Conservation (phyloP, 345 rosid genomes). For the Arabidopsis suecica region DNA sequence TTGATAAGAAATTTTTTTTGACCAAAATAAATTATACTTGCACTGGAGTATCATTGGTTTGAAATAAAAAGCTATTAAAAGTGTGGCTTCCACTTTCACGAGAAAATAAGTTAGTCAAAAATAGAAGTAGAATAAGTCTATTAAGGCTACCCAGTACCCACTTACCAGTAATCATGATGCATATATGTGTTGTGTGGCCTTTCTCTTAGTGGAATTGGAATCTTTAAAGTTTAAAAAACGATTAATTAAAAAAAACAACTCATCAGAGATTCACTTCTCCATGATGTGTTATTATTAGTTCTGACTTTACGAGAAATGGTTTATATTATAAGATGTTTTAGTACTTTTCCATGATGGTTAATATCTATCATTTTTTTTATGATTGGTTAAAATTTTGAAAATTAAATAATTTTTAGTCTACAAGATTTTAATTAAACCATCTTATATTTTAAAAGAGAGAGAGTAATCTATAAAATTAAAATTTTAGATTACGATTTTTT, state of each 20-base stretch:
- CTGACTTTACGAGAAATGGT: neutral
- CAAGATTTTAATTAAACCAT: too few species aligned
- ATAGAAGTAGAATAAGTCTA: slow-evolving; percentile 2
- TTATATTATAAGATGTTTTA: neutral
- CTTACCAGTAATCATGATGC: slow-evolving; percentile 21
- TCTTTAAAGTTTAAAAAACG: slow-evolving; percentile 7
- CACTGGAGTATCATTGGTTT: neutral
- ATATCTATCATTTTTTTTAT: too few species aligned
- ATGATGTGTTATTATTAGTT: neutral
- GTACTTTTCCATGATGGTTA: too few species aligned
- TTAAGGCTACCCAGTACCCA: slow-evolving; percentile 12
- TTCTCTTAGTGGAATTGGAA: slow-evolving; percentile 33
- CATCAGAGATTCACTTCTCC: slow-evolving; percentile 35
- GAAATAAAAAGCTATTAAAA: neutral
- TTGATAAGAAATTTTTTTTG: too few species aligned
- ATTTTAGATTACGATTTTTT: too few species aligned
- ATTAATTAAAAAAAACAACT: slow-evolving; percentile 17
- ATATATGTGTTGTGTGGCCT: slow-evolving; percentile 9
- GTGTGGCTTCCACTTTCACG: slow-evolving; percentile 30
- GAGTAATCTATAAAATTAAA: too few species aligned
- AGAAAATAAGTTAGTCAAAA: neutral
- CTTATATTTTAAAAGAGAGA: too few species aligned
- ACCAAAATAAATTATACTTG: neutral
- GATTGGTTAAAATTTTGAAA: too few species aligned
- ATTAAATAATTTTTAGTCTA: too few species aligned